These are phyloP conservation scores for Suhomyces chickasaworum DNA, from an alignment of 1,139 yeast genomes.

Conservation along the genomic window DNA sequence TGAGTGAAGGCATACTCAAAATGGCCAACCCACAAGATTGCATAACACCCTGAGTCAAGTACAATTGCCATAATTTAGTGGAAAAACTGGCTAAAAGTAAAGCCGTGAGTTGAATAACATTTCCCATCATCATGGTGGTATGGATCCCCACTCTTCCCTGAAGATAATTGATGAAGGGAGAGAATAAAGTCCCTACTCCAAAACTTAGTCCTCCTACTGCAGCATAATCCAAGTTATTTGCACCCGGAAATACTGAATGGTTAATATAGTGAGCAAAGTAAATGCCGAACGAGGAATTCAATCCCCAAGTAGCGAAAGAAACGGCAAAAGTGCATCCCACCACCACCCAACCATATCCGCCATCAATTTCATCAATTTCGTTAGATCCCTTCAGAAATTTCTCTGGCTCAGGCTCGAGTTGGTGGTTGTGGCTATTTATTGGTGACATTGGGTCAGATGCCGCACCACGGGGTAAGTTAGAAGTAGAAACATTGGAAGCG, in stretches of 20 bases:
- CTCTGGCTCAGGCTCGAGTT: too few species aligned
- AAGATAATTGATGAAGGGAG: background rate
- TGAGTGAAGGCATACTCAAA: slow-evolving; percentile 50
- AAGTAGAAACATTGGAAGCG: too few species aligned
- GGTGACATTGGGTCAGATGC: too few species aligned
- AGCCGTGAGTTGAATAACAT: background rate
- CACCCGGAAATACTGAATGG: background rate
- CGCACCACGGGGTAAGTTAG: too few species aligned
- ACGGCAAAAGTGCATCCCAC: background rate
- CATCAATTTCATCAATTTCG: background rate
- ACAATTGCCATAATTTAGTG: background rate
- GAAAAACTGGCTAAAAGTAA: background rate
- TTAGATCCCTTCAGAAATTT: too few species aligned
- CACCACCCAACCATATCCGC: background rate
- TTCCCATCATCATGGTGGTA: background rate
- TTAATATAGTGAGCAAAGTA: background rate
- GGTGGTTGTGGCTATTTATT: too few species aligned
- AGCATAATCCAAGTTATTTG: background rate
- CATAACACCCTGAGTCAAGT: background rate
- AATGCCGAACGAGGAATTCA: background rate
- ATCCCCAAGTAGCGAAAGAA: background rate
- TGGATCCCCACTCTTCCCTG: background rate
- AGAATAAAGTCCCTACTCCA: background rate
- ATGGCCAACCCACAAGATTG: slow-evolving; percentile 44
- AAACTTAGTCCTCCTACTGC: background rate